A percentile compares a stretch with the other conserved stretches of the same genome.
Evolutionary conservation across 2,329 filamentous ascomycete genomes (phyloP).

Genomic region (Blumeria graminis): DNA sequence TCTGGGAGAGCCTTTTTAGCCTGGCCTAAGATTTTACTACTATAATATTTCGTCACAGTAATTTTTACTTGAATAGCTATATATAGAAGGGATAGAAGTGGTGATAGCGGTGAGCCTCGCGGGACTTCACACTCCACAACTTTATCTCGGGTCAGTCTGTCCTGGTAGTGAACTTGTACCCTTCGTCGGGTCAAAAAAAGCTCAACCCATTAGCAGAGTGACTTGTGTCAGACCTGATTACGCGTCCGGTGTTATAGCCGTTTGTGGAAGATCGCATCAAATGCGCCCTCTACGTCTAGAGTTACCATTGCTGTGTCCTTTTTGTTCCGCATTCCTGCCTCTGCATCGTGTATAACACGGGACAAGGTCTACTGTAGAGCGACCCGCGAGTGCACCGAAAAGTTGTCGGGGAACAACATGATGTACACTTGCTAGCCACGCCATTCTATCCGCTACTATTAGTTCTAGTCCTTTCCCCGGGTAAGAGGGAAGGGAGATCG

Average conservation of each 20-base stretch:
- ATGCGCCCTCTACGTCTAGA: neutral
- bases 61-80: too few relatives aligned
- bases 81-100: neutral
- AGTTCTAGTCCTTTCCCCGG: neutral
- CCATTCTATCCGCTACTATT: neutral
- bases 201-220: neutral
- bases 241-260: neutral
- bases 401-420: neutral
- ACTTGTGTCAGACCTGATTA: neutral
- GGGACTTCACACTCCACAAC: neutral
- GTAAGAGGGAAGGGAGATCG: neutral
- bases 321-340: neutral
- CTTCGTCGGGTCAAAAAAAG: neutral
- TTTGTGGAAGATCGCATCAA: neutral
- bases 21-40: too few relatives aligned
- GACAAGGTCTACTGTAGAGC: neutral
- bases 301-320: neutral
- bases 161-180: neutral
- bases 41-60: too few relatives aligned
- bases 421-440: neutral
- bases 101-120: neutral
- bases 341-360: too few relatives aligned
- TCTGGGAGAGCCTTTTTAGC: too few relatives aligned
- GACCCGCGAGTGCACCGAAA: neutral
- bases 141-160: neutral